Evolutionary conservation across 495 filamentous ascomycete species (phyloP).

Genomic region (Aspergillus sclerotioniger): DNA sequence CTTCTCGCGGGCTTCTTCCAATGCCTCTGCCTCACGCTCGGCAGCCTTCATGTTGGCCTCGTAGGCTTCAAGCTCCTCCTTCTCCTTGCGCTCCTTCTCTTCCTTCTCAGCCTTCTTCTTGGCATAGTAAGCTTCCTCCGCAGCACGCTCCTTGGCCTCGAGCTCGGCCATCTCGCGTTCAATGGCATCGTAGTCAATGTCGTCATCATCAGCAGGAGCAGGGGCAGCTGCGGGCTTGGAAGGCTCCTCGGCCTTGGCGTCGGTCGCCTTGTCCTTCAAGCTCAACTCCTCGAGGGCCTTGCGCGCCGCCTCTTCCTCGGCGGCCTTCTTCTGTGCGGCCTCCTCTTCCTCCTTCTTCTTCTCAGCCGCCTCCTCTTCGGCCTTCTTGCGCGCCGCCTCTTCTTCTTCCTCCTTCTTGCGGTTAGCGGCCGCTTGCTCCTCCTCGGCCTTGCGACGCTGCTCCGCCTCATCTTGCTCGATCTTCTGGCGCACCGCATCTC

Average conservation of each 20-base stretch:
- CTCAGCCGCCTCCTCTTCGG: conserved; percentile 21
- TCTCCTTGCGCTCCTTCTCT: conserved; percentile 59
- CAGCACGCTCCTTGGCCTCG: conserved; percentile 59
- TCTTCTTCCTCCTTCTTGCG: conserved; percentile 27
- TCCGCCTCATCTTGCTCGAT: conserved; percentile 50
- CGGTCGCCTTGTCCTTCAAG: conserved; percentile 43
- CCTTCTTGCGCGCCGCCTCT: conserved; percentile 31
- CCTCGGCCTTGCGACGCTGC: conserved; percentile 47
- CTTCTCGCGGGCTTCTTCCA: conserved; percentile 52
- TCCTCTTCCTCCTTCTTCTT: conserved; percentile 29
- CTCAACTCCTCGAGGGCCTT: conserved; percentile 36
- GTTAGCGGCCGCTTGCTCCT: conserved; percentile 21
- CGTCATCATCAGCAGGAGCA: conserved; percentile 45
- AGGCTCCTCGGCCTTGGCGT: conserved; percentile 40
- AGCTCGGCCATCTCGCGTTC: conserved; percentile 52
- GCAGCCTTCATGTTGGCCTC: conserved; percentile 57
- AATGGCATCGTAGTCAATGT: conserved; percentile 51
- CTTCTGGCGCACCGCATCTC: conserved; percentile 63
- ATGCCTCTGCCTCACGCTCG: conserved; percentile 56
- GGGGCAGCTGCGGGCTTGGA: conserved; percentile 38
- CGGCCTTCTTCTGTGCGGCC: conserved; percentile 25
- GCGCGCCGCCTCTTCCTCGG: conserved; percentile 31
- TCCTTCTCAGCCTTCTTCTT: conserved; percentile 62
- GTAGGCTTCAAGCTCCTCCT: conserved; percentile 47
- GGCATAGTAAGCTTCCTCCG: conserved; percentile 57